phyloP scores from a whole-genome alignment of 2,329 filamentous ascomycete species.

The Aspergillus aculeatus region DNA sequence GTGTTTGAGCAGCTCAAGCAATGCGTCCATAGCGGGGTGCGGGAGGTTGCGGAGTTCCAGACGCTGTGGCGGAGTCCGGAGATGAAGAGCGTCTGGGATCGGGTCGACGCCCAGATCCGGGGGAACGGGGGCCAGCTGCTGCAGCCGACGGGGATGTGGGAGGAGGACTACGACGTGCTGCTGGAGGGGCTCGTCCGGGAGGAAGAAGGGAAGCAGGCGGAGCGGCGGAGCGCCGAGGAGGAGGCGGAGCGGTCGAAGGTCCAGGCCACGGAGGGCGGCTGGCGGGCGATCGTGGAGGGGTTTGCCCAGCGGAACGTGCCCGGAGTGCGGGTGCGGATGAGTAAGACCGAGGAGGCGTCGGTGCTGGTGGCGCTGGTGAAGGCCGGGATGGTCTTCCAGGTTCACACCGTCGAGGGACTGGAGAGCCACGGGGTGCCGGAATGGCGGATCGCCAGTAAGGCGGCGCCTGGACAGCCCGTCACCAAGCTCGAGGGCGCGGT shows the following conservation, averaged over 20 bases:
- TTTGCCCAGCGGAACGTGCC: conserved; percentile 30
- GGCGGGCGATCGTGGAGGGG: conserved; percentile 33
- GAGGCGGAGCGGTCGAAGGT: conserved; percentile 29
- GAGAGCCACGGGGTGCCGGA: conserved; percentile 23
- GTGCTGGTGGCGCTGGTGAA: conserved; percentile 32
- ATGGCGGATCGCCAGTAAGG: conserved; percentile 36
- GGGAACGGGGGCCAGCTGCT: conserved; percentile 39
- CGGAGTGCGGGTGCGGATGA: conserved; percentile 29
- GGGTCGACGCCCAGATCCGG: conserved; percentile 35
- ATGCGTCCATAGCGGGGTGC: conserved; percentile 35
- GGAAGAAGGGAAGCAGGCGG: conserved; percentile 29
- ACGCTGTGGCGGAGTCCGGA: conserved; percentile 42
- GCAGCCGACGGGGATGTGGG: conserved; percentile 41
- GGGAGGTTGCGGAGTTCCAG: conserved; percentile 41
- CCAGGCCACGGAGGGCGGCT: conserved; percentile 30
- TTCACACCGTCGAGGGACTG: conserved; percentile 25
- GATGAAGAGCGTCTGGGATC: conserved; percentile 40
- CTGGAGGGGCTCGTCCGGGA: conserved; percentile 31
- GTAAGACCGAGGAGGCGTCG: conserved; percentile 24
- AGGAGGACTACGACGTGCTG: conserved; percentile 40
- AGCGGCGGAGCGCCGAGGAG: conserved; percentile 26
- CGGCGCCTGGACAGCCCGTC: conserved; percentile 21
- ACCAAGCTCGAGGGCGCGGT: conserved; percentile 38
- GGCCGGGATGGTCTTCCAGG: conserved; percentile 35
- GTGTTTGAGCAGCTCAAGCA: conserved; percentile 37